A percentile compares a stretch with the other conserved stretches of the same genome.
These are phyloP conservation scores for Solanum microdontum DNA, from an alignment of 257 asterid species.

Conservation along the genomic window DNA sequence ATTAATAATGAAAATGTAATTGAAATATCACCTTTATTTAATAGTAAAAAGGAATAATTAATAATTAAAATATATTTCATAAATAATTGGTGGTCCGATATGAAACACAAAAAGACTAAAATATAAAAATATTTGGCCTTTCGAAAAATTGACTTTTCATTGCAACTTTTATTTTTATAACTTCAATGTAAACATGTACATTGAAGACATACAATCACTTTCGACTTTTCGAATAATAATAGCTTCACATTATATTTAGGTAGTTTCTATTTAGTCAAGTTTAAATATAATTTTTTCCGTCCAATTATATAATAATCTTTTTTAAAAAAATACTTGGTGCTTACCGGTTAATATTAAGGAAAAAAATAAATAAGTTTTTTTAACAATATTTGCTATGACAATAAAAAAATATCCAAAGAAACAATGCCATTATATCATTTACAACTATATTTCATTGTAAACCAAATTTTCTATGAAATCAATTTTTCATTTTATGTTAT, in stretches of 20 bases:
- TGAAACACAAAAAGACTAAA: neutral
- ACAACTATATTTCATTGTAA: neutral
- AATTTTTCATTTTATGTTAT: neutral
- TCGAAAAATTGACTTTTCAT: neutral
- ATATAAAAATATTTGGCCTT: neutral
- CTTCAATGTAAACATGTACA: neutral
- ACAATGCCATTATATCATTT: fast-evolving
- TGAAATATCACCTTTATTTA: neutral
- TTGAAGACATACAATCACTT: neutral
- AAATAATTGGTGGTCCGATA: neutral
- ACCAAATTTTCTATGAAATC: neutral
- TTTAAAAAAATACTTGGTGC: too few species aligned
- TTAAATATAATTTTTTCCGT: neutral
- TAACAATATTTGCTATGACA: too few species aligned
- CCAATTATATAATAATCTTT: neutral
- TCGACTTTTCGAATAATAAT: neutral
- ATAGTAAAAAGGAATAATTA: fast-evolving
- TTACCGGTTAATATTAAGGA: too few species aligned
- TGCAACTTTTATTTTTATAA: neutral
- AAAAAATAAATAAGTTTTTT: too few species aligned
- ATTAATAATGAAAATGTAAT: neutral
- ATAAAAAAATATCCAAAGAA: too few species aligned
- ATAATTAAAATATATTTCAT: neutral
- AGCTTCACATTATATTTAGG: too few species aligned
- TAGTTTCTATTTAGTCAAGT: neutral